Percentiles rank a stretch among this genome's conserved stretches.
Evolutionary conservation across 2,329 filamentous ascomycete genomes (phyloP).

Genomic region (Cordyceps militaris): DNA sequence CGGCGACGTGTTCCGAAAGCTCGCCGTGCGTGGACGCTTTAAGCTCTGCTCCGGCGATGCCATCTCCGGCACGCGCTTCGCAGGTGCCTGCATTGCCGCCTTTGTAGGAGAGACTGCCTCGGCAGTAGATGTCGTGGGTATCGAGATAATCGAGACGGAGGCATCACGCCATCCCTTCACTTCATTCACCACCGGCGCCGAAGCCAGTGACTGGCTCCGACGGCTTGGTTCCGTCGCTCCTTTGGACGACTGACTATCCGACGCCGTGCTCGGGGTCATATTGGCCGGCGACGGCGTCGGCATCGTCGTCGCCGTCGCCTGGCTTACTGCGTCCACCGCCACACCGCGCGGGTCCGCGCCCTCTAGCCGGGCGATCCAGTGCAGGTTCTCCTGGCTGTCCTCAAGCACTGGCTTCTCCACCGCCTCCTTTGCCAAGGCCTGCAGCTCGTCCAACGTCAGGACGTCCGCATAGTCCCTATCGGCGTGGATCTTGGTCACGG

Average conservation of each 20-base stretch:
- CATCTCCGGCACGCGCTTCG: background rate
- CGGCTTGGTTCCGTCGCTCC: background rate
- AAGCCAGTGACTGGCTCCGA: background rate
- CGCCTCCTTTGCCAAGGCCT: conserved; percentile 55
- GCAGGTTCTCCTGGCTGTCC: conserved; percentile 52
- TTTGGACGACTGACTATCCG: background rate
- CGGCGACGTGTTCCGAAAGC: background rate
- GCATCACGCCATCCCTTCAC: background rate
- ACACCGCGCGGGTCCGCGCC: conserved; percentile 40
- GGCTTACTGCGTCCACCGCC: conserved; percentile 37
- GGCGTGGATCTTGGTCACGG: conserved; percentile 67
- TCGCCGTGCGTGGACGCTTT: background rate
- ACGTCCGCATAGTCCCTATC: conserved; percentile 66
- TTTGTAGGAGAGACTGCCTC: background rate
- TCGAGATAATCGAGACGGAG: background rate
- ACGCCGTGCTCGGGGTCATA: conserved; percentile 18
- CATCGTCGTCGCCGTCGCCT: conserved; percentile 35
- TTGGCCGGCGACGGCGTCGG: conserved; percentile 27
- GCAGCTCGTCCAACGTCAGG: conserved; percentile 62
- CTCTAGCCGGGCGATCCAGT: conserved; percentile 57
- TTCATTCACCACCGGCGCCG: background rate
- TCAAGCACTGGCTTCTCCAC: conserved; percentile 41
- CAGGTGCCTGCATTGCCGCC: background rate
- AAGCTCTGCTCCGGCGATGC: background rate
- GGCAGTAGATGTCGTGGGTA: background rate